Evolutionary conservation across 371 early-diverging fungal species (phyloP).

Genomic region (Apophysomyces trapeziformis): DNA sequence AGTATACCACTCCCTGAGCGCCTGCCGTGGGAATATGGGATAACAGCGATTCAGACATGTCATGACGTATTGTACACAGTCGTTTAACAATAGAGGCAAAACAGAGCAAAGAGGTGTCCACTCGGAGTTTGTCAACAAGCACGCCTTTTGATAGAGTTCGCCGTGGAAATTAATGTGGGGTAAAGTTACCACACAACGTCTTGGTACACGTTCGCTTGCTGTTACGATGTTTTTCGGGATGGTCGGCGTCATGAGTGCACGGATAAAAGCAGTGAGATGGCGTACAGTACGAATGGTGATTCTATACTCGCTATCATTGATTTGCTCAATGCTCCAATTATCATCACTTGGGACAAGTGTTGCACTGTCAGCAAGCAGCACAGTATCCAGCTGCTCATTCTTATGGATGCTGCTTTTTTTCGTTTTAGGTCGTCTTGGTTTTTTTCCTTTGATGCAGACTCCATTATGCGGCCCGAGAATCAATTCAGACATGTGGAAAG

Average conservation of each 20-base stretch:
- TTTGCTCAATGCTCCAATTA: constrained; percentile 13
- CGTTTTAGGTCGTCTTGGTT: constrained; percentile 21
- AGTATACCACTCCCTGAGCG: constrained; percentile 25
- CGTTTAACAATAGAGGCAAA: constrained; percentile 21
- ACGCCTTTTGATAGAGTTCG: constrained; percentile 17
- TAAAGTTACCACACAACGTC: constrained; percentile 5
- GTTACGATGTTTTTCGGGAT: constrained; percentile 7
- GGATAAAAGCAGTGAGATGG: constrained; percentile 8
- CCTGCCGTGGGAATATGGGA: constrained; percentile 27
- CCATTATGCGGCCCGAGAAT: constrained; percentile 26
- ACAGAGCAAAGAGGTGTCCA: constrained; percentile 20
- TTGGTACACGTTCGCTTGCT: not conserved
- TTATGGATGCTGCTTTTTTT: not conserved
- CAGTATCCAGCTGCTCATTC: not conserved
- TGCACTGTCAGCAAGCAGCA: not conserved
- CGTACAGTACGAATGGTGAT: constrained; percentile 17
- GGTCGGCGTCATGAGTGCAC: constrained; percentile 4
- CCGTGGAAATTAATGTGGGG: constrained; percentile 23
- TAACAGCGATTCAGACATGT: constrained; percentile 38
- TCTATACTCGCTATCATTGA: constrained; percentile 10
- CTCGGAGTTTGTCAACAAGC: constrained; percentile 10
- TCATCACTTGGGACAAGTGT: constrained; percentile 8
- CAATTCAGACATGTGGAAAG: constrained; percentile 13
- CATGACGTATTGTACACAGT: constrained; percentile 27
- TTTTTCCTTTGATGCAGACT: constrained; percentile 18